Conservation (phyloP, 192 early-diverging fungal genomes). For the Podila clonocystis region DNA sequence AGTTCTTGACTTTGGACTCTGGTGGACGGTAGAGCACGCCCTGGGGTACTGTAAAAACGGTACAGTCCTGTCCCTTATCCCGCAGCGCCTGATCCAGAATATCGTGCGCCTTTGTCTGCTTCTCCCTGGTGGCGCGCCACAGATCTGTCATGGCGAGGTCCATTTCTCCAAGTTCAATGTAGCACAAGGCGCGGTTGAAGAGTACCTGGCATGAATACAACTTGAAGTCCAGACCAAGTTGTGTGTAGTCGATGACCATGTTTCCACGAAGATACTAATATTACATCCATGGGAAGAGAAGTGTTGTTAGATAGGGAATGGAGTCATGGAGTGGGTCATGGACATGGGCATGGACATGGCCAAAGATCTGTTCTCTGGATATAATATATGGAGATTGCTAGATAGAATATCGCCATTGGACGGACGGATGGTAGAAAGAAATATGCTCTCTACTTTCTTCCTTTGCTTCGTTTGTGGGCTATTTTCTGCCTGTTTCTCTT, state of each 20-base stretch:
- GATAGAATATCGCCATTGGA: too few species aligned
- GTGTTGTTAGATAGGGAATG: not conserved
- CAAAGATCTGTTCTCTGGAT: too few species aligned
- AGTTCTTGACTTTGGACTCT: constrained; percentile 85
- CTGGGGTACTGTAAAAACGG: constrained; percentile 80
- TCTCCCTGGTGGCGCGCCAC: constrained; percentile 68
- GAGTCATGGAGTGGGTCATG: not conserved
- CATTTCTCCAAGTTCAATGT: constrained; percentile 77
- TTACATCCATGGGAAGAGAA: not conserved
- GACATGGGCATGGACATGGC: too few species aligned
- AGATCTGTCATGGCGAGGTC: constrained; percentile 79
- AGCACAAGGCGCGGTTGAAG: constrained; percentile 91
- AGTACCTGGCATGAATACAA: constrained; percentile 89
- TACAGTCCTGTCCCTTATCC: constrained; percentile 68
- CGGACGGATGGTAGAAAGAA: too few species aligned
- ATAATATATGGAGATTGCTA: too few species aligned
- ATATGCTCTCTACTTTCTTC: too few species aligned
- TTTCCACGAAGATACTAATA: constrained; percentile 81
- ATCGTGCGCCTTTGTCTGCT: constrained; percentile 74
- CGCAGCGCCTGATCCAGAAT: constrained; percentile 72
- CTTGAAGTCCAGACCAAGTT: constrained; percentile 92
- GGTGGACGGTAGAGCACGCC: constrained; percentile 85
- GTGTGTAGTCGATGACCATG: constrained; percentile 93
- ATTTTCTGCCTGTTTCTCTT: too few species aligned
- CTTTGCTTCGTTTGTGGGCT: too few species aligned